phyloP scores from a whole-genome alignment of 352 stramenopile species.

The Phytopythium delawarense region DNA sequence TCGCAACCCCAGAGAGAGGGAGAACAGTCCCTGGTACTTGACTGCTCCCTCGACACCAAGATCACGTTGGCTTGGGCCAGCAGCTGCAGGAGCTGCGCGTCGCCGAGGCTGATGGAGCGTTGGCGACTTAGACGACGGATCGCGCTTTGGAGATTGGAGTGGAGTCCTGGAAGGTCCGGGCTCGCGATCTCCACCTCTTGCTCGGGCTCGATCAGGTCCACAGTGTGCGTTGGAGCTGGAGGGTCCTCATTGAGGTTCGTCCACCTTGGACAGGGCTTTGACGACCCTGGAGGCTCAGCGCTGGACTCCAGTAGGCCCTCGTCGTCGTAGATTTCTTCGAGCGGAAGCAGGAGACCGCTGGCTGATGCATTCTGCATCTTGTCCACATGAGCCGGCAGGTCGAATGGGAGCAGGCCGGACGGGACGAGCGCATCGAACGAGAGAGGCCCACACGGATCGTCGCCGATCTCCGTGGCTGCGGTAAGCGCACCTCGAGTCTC shows the following conservation, averaged over 20 bases:
- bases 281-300: not conserved
- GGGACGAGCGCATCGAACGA: not conserved
- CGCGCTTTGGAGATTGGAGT: slow-evolving; percentile 21
- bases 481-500: not conserved
- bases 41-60: slow-evolving; percentile 1
- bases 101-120: slow-evolving; percentile 14
- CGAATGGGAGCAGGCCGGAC: not conserved
- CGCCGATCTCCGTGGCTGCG: not conserved
- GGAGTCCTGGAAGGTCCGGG: slow-evolving; percentile 2
- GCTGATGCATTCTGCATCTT: not conserved
- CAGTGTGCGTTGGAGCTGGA: not conserved
- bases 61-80: slow-evolving; percentile 28
- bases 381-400: not conserved
- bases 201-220: not conserved
- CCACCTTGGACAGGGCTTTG: not conserved
- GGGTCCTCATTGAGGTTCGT: not conserved
- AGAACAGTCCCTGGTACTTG: not conserved
- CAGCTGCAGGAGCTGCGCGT: slow-evolving; percentile 29
- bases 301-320: not conserved
- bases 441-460: not conserved
- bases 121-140: slow-evolving; percentile 18
- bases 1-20: not conserved
- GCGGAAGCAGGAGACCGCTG: too few relatives aligned
- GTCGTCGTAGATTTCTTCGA: not conserved
- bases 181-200: not conserved